Conservation (phyloP, 345 rosid genomes). For the Jatropha curcas region DNA sequence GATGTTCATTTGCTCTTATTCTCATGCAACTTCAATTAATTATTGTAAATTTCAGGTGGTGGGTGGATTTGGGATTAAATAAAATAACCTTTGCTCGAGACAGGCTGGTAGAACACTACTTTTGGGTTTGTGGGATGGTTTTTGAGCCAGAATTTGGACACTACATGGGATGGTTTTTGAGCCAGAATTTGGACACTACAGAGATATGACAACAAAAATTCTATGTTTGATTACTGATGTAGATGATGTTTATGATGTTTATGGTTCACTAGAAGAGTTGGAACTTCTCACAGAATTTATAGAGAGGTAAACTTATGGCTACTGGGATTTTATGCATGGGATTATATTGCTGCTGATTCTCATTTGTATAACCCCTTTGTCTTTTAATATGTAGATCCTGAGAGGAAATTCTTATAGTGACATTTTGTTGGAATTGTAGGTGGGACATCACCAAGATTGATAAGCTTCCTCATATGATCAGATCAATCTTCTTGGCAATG, state of each 20-base stretch:
- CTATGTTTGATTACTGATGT: constrained; percentile 1
- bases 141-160: no score
- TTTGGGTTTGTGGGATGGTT: constrained; percentile 17
- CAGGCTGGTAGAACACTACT: constrained; percentile 17
- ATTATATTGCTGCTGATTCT: no score
- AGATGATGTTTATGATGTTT: constrained; percentile 11
- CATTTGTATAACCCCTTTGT: neutral
- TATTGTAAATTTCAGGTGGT: constrained; percentile 23
- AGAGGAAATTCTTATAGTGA: no score
- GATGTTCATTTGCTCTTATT: no score
- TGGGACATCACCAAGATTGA: constrained; percentile 30
- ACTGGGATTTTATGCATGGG: no score
- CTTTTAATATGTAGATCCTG: no score
- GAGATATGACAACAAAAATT: constrained; percentile 11
- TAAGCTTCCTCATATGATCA: constrained; percentile 22
- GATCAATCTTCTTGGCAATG: constrained; percentile 15
- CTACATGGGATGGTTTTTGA: no score
- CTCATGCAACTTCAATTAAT: no score
- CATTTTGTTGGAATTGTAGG: constrained; percentile 4
- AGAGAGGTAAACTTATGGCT: no score
- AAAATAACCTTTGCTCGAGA: constrained; percentile 19
- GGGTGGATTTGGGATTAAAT: constrained; percentile 22
- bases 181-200: constrained; percentile 11
- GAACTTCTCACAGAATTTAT: constrained; percentile 25
- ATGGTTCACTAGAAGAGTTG: constrained; percentile 24